phyloP scores from a whole-genome alignment of 257 asterid species.

The Gynochthodes officinalis region DNA sequence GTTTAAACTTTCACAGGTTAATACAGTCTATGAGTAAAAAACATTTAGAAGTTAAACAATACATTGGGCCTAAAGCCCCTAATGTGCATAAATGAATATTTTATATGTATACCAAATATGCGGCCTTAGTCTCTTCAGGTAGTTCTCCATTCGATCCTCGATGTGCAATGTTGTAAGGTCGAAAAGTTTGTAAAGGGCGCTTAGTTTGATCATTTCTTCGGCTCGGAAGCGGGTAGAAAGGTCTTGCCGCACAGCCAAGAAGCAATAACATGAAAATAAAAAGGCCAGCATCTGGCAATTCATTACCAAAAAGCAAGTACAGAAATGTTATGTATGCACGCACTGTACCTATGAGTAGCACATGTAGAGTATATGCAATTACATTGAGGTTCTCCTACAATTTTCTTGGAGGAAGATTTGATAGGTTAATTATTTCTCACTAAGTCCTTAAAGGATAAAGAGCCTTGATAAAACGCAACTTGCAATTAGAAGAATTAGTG shows the following conservation, averaged over 20 bases:
- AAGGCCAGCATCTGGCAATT: slow-evolving; percentile 57
- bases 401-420: background rate
- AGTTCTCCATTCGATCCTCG: slow-evolving; percentile 97
- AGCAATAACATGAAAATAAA: slow-evolving; percentile 55
- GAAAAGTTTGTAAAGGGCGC: slow-evolving; percentile 78
- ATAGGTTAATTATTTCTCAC: background rate
- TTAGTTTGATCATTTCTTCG: slow-evolving; percentile 73
- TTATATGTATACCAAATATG: slow-evolving; percentile 62
- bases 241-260: slow-evolving; percentile 71
- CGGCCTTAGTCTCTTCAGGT: slow-evolving; percentile 90
- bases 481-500: no score
- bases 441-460: background rate
- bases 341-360: no score
- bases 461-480: background rate
- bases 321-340: background rate
- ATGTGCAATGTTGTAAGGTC: slow-evolving; percentile 94
- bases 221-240: slow-evolving; percentile 90
- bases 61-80: background rate
- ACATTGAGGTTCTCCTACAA: no score
- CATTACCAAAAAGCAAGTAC: slow-evolving; percentile 6
- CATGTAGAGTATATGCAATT: no score
- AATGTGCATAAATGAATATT: background rate
- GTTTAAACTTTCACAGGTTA: background rate
- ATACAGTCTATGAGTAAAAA: background rate
- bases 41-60: background rate